Conservation (phyloP, 202 grass and related monocot genomes). For the Setaria viridis region DNA sequence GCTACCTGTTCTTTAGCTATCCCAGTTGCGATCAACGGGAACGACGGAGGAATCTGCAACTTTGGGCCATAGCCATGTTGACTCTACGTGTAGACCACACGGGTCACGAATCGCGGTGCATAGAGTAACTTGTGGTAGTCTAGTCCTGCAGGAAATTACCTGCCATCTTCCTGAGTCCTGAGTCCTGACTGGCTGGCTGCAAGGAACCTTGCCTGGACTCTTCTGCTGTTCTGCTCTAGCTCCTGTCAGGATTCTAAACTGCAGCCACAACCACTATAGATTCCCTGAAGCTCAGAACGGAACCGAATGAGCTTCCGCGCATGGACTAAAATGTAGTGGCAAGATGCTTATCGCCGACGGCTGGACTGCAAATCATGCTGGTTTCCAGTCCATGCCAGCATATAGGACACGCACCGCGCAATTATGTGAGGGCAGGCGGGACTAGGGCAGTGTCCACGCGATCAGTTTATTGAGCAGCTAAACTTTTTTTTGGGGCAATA, state of each 20-base stretch:
- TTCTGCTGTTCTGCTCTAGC: not conserved
- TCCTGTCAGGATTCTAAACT: no score
- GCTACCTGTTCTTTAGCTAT: not conserved
- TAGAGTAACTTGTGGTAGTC: not conserved
- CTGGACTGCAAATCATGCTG: not conserved
- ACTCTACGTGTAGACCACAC: conserved; percentile 24
- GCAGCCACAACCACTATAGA: not conserved
- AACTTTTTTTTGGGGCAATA: no score
- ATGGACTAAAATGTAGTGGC: not conserved
- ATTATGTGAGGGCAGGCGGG: not conserved
- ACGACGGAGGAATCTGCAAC: not conserved
- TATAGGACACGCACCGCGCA: not conserved
- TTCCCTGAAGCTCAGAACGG: not conserved
- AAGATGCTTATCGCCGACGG: not conserved
- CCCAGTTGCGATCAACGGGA: conserved; percentile 17
- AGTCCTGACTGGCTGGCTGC: not conserved
- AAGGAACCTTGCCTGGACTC: not conserved
- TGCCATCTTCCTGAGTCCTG: not conserved
- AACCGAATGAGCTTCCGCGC: not conserved
- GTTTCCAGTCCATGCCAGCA: not conserved
- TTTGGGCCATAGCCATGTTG: not conserved
- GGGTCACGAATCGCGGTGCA: not conserved
- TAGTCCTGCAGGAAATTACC: not conserved
- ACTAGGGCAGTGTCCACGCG: not conserved
- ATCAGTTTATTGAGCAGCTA: not conserved